Evolutionary conservation across 2,329 filamentous ascomycete genomes (phyloP), one percentile per base, ranked within the genome.

Genomic region (Sporothrix brunneoviolacea): DNA sequence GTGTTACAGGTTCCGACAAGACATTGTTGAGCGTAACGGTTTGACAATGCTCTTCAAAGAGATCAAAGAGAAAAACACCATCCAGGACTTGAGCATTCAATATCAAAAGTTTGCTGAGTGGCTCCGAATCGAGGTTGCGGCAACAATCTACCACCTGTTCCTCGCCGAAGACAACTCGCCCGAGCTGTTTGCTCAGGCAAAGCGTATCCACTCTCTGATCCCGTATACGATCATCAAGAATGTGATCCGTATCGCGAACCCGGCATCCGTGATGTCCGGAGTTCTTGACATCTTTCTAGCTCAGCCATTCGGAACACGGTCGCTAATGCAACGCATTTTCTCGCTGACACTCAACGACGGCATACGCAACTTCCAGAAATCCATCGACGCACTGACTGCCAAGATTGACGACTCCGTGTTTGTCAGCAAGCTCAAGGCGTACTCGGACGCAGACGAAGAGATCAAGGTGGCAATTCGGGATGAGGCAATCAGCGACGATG

Each of bases 81-180:
- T 98, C 48, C 79, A 82, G 56, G 89, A 96, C 59, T 77, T 98
- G 48, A 95, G 88, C 62, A 84, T 94, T 10, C 91, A 97, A 65
- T 97, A 97, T 66, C 88, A 93, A 62, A 98, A 97, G 65, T 97
- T 98, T 64, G 91, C 91, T 16, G 93, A 98, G 67, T 98, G 93
- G 93, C 73, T 97, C 45, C 84, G 93, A 35, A 98, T 98, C 62
- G 93, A 98, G 70, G 84, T 98, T 43, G 93, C 93, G 21, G 93
- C 93, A 36, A 96, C 93, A 19, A 82, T 97, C 53, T 98, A 98
- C 64, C 93, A 98, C 66, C 75, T 98, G 30, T 98, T 98, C 75
- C 77, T 98, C 39, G 93, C 93, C 6, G 93, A 98, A 66, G 93
- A 98, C 69, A 98, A 98, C 67, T 96, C 91, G 0, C 91, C 93